phyloP scores from a whole-genome alignment of 371 early-diverging fungal species.

The Catenaria anguillulae region DNA sequence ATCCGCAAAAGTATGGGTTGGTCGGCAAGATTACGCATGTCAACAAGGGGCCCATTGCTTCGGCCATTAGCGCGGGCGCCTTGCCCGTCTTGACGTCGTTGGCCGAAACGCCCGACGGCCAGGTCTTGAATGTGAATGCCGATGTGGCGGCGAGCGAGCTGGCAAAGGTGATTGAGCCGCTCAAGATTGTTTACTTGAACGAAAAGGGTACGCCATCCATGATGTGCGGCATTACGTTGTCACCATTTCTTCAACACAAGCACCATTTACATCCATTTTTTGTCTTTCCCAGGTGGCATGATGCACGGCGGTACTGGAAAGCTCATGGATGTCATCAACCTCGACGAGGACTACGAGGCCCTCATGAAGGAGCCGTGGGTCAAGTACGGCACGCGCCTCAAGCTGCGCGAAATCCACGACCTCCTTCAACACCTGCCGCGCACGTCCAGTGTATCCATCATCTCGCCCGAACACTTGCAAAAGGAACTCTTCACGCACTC shows the following conservation, averaged over 20 bases:
- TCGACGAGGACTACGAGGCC: constrained; percentile 84
- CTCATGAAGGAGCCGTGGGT: constrained; percentile 88
- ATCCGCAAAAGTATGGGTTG: constrained; percentile 75
- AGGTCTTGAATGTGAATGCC: constrained; percentile 94
- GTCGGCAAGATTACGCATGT: constrained; percentile 82
- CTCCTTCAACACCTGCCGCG: constrained; percentile 84
- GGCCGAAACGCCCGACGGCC: constrained; percentile 90
- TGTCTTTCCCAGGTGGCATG: too few species aligned
- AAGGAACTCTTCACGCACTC: constrained; percentile 93
- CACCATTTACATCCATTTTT: too few species aligned
- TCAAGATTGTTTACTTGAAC: constrained; percentile 90
- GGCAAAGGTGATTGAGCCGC: constrained; percentile 84
- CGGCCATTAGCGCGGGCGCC: constrained; percentile 77
- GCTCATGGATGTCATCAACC: constrained; percentile 82
- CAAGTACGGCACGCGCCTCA: constrained; percentile 86
- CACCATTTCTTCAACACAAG: too few species aligned
- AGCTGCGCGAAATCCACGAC: constrained; percentile 88
- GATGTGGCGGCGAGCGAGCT: constrained; percentile 94
- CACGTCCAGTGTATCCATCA: constrained; percentile 88
- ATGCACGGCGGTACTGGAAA: constrained; percentile 82
- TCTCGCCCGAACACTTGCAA: constrained; percentile 85
- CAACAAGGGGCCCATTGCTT: constrained; percentile 79
- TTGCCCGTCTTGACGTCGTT: constrained; percentile 86
- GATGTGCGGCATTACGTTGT: too few species aligned
- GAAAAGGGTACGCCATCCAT: too few species aligned